phyloP scores from a whole-genome alignment of 1,139 yeast species.

The Kazachstania sp. region DNA sequence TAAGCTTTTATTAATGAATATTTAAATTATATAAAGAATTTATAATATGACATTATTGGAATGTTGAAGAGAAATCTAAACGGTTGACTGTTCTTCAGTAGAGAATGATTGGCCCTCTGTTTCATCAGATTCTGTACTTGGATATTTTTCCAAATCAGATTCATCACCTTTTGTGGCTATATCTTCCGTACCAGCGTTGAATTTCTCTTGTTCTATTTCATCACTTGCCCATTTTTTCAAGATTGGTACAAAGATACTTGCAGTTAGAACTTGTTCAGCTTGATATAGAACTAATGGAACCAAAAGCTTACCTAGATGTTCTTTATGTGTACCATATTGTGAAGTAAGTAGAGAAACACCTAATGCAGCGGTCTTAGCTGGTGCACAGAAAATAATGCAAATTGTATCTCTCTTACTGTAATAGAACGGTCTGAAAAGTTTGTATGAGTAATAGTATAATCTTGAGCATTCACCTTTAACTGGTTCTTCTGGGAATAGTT shows the following conservation, averaged over 20 bases:
- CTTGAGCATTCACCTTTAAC: constrained; percentile 34
- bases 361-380: constrained; percentile 86
- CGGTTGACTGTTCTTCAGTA: no score
- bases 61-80: no score
- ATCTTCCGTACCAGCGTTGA: background rate
- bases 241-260: constrained; percentile 56
- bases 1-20: background rate
- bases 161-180: background rate
- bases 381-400: constrained; percentile 77
- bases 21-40: background rate
- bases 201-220: constrained; percentile 10
- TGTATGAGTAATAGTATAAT: constrained; percentile 35
- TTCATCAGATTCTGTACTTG: background rate
- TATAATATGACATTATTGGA: no score
- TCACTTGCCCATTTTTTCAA: constrained; percentile 55
- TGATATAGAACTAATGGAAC: constrained; percentile 81
- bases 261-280: constrained; percentile 76
- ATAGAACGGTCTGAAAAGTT: constrained; percentile 55
- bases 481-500: constrained; percentile 42
- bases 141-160: background rate
- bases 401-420: constrained; percentile 66
- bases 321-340: constrained; percentile 61
- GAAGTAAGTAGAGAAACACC: constrained; percentile 77
- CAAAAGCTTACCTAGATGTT: constrained; percentile 58
- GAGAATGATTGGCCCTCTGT: no score